Conservation (phyloP, 2,329 filamentous ascomycete genomes). For the Aphanoascus verrucosus region DNA sequence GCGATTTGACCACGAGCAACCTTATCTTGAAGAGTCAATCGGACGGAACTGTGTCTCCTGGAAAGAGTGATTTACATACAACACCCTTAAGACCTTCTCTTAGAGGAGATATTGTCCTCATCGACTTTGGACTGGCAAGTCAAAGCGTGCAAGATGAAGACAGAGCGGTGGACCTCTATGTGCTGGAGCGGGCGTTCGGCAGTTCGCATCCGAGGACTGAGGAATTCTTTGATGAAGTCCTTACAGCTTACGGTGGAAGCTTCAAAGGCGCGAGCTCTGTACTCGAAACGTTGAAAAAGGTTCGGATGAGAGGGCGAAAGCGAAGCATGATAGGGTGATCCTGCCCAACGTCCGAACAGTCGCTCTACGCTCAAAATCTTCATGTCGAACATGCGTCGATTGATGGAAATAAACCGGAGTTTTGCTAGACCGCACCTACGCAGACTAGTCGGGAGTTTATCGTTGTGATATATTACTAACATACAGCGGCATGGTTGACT, state of each 20-base stretch:
- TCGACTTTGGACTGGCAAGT: constrained; percentile 85
- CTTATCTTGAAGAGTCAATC: constrained; percentile 60
- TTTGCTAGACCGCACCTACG: too few relatives aligned
- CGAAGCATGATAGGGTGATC: constrained; percentile 86
- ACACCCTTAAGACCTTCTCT: constrained; percentile 16
- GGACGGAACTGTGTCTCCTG: constrained; percentile 1
- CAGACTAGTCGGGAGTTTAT: too few relatives aligned
- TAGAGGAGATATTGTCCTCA: constrained; percentile 68
- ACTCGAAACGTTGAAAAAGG: constrained; percentile 76
- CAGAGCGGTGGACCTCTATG: constrained; percentile 88
- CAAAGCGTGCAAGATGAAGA: constrained; percentile 81
- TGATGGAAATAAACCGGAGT: too few relatives aligned
- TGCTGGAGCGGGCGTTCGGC: constrained; percentile 85
- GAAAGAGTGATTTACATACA: constrained; percentile 14
- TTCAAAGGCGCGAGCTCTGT: constrained; percentile 67
- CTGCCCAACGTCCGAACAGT: background rate
- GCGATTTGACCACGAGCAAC: constrained; percentile 94
- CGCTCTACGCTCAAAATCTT: background rate
- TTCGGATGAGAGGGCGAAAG: constrained; percentile 87
- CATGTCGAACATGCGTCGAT: too few relatives aligned
- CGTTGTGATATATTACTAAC: background rate
- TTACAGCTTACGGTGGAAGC: constrained; percentile 60
- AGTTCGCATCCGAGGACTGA: constrained; percentile 88
- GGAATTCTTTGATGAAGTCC: constrained; percentile 59
- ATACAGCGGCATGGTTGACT: background rate